Percentiles rank a stretch among this genome's conserved stretches.
phyloP scores from a whole-genome alignment of 176 grass and related monocot species.

The Aegilops umbellulata region DNA sequence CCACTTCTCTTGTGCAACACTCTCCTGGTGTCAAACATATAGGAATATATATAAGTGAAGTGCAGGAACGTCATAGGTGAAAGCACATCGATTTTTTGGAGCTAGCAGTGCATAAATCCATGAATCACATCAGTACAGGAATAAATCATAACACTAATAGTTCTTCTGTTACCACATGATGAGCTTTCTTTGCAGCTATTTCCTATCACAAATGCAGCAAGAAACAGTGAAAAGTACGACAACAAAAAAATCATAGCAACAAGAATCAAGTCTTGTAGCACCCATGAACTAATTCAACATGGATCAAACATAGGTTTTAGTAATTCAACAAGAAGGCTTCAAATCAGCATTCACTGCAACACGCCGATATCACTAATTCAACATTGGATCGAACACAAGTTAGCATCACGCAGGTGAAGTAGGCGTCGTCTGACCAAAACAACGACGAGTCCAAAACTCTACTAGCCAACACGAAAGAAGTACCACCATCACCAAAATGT shows the following conservation, averaged over 20 bases:
- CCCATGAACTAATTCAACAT: not conserved
- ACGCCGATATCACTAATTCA: not conserved
- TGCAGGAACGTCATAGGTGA: not conserved
- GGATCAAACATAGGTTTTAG: not conserved
- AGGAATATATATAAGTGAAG: not conserved
- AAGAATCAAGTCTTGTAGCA: not conserved
- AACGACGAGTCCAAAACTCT: not conserved
- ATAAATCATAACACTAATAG: too few species aligned
- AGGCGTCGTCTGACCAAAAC: not conserved
- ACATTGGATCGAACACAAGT: not conserved
- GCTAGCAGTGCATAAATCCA: not conserved
- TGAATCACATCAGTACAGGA: not conserved
- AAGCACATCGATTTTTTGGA: not conserved
- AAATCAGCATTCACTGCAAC: too few species aligned
- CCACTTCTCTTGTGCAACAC: not conserved
- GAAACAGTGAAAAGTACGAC: not conserved
- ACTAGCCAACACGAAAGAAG: not conserved
- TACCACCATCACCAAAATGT: not conserved
- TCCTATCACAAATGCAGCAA: not conserved
- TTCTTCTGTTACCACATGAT: too few species aligned
- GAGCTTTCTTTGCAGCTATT: not conserved
- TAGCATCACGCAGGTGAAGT: not conserved
- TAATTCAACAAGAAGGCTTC: too few species aligned
- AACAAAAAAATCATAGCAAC: not conserved
- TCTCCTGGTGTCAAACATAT: not conserved